Evolutionary conservation across 139 green algal genomes (phyloP).

Genomic region (Ostreobium quekettii): DNA sequence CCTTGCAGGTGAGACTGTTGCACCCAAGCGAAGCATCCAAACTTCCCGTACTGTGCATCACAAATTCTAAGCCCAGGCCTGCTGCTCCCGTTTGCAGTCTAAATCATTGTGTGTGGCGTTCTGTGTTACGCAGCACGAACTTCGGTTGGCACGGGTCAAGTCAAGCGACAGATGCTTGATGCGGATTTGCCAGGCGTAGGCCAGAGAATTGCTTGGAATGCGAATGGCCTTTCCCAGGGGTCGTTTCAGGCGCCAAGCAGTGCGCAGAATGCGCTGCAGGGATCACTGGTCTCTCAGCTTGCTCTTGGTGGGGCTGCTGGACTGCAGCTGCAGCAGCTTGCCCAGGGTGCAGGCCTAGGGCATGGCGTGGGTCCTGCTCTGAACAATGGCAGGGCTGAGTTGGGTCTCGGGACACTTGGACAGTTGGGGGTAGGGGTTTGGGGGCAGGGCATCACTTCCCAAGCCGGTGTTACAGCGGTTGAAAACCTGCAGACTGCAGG

Average conservation of each 20-base stretch:
- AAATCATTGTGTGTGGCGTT: not conserved
- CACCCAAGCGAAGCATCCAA: not conserved
- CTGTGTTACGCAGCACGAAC: not conserved
- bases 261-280: not conserved
- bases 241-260: not conserved
- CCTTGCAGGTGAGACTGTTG: conserved; percentile 7
- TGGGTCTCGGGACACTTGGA: not conserved
- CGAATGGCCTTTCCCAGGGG: not conserved
- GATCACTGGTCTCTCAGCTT: no score
- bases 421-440: no score
- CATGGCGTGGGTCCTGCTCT: not conserved
- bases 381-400: not conserved
- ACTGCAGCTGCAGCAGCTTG: not conserved
- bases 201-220: not conserved
- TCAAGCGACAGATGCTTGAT: no score
- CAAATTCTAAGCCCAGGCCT: not conserved
- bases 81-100: not conserved
- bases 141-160: no score
- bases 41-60: not conserved
- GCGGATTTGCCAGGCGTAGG: not conserved
- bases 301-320: not conserved
- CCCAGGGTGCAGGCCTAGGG: not conserved
- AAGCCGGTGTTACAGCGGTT: no score
- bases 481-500: no score
- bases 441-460: no score